Evolutionary conservation across 164 flowering plant species (phyloP).

Genomic region (Cinnamomum micranthum): DNA sequence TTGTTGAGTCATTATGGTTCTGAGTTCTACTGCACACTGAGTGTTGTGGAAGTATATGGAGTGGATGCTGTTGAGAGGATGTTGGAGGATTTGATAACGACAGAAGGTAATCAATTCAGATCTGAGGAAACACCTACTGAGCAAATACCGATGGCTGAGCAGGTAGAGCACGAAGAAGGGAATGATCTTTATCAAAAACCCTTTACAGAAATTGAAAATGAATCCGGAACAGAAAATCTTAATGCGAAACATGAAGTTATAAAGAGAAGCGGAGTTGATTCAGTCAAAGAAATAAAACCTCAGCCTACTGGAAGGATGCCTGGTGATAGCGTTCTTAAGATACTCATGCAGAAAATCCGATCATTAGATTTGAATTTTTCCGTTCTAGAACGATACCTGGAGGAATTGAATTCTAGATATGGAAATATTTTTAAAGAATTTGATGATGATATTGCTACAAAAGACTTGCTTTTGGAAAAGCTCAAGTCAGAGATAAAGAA

Average conservation of each 20-base stretch:
- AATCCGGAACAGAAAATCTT: constrained; percentile 23
- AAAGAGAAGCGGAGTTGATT: constrained; percentile 41
- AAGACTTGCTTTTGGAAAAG: constrained; percentile 45
- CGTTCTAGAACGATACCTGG: constrained; percentile 79
- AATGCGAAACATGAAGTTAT: constrained; percentile 25
- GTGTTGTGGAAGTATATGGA: constrained; percentile 83
- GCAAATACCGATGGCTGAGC: constrained; percentile 21
- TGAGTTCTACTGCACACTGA: constrained; percentile 93
- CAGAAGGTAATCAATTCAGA: constrained; percentile 35
- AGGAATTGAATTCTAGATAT: constrained; percentile 73
- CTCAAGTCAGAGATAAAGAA: constrained; percentile 46
- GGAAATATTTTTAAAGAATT: constrained; percentile 65
- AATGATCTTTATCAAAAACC: constrained; percentile 25
- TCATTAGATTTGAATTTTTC: constrained; percentile 73
- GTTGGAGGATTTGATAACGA: constrained; percentile 88
- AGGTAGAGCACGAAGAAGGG: constrained; percentile 25
- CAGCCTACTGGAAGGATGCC: constrained; percentile 82
- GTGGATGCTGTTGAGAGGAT: constrained; percentile 94
- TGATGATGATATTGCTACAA: constrained; percentile 62
- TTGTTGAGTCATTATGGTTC: constrained; percentile 83
- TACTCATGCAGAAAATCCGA: constrained; percentile 90
- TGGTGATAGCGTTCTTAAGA: constrained; percentile 91
- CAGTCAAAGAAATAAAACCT: constrained; percentile 53
- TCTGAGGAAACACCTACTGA: constrained; percentile 34
- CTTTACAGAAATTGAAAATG: constrained; percentile 31